Conservation (phyloP, 140 eudicot species). For the Oenanthe javanica region DNA sequence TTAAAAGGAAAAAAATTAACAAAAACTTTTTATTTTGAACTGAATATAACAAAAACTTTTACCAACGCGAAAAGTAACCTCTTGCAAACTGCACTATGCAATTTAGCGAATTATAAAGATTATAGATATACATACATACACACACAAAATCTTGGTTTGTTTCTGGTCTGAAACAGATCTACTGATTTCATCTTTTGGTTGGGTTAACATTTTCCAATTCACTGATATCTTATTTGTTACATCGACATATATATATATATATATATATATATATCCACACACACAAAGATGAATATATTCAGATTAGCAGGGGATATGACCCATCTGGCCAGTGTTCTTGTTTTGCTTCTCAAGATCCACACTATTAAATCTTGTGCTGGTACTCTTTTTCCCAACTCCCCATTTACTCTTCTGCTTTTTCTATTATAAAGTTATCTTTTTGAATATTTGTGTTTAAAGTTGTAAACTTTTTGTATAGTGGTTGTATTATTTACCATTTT, state of each 20-base stretch:
- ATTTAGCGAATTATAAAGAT: no score
- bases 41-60: no score
- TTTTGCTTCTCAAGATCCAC: constrained; percentile 88
- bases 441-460: neutral
- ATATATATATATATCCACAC: neutral
- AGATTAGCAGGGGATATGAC: constrained; percentile 97
- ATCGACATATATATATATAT: neutral
- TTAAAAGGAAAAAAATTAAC: no score
- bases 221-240: neutral
- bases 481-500: neutral
- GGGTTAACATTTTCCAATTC: neutral
- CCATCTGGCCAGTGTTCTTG: constrained; percentile 90
- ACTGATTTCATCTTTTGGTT: neutral
- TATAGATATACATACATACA: no score
- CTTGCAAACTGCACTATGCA: no score
- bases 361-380: constrained; percentile 99
- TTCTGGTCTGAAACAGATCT: constrained; percentile 8
- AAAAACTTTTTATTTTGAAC: no score
- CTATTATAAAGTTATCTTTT: neutral
- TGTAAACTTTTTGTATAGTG: neutral
- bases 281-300: constrained; percentile 65
- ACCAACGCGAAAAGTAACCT: no score
- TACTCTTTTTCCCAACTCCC: constrained; percentile 14
- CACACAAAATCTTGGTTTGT: no score
- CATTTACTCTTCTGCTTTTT: neutral